Evolutionary conservation across 108 stramenopile species (phyloP).

Genomic region (Parietichytrium sp.): DNA sequence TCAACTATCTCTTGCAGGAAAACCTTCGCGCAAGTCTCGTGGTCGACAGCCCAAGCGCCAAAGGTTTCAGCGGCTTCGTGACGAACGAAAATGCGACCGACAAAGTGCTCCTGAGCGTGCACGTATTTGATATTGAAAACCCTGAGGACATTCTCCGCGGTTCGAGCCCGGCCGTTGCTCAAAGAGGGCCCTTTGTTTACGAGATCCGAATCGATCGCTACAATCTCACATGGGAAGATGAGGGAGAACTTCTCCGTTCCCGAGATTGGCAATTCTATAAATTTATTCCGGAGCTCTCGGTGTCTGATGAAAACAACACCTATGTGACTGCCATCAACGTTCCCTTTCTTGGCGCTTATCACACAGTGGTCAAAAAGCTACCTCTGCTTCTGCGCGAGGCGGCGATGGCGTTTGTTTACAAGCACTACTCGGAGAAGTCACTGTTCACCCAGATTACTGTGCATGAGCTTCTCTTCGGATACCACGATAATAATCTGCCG

Average conservation of each 20-base stretch:
- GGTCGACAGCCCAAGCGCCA: not conserved
- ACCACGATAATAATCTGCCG: not conserved
- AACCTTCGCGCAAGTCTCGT: not conserved
- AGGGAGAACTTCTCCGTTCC: not conserved
- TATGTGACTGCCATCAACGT: not conserved
- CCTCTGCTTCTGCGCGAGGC: not conserved
- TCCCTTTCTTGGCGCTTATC: not conserved
- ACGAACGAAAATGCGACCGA: not conserved
- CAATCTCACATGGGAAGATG: conserved; percentile 1
- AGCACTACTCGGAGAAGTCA: too few species aligned
- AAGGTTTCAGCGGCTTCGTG: not conserved
- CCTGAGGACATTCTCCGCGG: not conserved
- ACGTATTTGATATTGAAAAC: not conserved
- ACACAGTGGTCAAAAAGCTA: not conserved
- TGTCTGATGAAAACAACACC: not conserved
- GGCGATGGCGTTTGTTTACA: not conserved
- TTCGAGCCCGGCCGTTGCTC: not conserved
- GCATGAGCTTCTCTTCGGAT: conserved; percentile 3
- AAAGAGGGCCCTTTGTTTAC: conserved; percentile 2
- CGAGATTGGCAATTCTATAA: not conserved
- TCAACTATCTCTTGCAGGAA: not conserved
- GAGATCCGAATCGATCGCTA: not conserved
- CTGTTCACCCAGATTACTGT: not conserved
- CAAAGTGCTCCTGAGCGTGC: not conserved
- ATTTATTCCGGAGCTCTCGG: not conserved